Conservation (phyloP, 768 basidiomycete genomes). For the Boletales sp. region DNA sequence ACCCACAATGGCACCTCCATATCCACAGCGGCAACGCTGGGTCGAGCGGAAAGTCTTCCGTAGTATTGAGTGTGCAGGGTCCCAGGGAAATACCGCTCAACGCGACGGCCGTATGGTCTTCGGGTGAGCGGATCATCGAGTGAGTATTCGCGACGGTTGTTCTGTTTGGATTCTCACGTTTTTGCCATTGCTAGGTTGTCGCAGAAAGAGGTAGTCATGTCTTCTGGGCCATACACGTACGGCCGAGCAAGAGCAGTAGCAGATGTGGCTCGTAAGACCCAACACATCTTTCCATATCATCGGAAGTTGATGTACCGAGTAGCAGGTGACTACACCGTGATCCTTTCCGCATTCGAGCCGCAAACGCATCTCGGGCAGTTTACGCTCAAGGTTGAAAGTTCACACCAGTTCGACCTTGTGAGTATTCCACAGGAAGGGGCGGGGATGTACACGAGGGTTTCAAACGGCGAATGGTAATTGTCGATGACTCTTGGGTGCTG, state of each 20-base stretch:
- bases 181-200: constrained; percentile 38
- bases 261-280: constrained; percentile 49
- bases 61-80: constrained; percentile 49
- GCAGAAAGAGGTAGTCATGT: constrained; percentile 65
- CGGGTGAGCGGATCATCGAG: constrained; percentile 73
- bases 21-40: background rate
- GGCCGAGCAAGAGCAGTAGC: constrained; percentile 60
- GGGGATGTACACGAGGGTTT: constrained; percentile 75
- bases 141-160: constrained; percentile 37
- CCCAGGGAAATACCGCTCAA: constrained; percentile 71
- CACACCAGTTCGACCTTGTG: constrained; percentile 55
- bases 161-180: background rate
- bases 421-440: constrained; percentile 83
- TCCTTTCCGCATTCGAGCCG: constrained; percentile 85
- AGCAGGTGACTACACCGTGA: constrained; percentile 73
- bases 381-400: constrained; percentile 60
- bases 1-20: constrained; percentile 25
- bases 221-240: constrained; percentile 80
- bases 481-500: background rate
- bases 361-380: constrained; percentile 59
- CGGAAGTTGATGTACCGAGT: constrained; percentile 1
- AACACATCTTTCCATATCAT: background rate
- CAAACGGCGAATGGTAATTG: constrained; percentile 73
- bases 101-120: constrained; percentile 68
- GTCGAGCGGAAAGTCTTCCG: constrained; percentile 32